Conservation (phyloP, 2,329 filamentous ascomycete genomes). For the Graphilbum fragrans region DNA sequence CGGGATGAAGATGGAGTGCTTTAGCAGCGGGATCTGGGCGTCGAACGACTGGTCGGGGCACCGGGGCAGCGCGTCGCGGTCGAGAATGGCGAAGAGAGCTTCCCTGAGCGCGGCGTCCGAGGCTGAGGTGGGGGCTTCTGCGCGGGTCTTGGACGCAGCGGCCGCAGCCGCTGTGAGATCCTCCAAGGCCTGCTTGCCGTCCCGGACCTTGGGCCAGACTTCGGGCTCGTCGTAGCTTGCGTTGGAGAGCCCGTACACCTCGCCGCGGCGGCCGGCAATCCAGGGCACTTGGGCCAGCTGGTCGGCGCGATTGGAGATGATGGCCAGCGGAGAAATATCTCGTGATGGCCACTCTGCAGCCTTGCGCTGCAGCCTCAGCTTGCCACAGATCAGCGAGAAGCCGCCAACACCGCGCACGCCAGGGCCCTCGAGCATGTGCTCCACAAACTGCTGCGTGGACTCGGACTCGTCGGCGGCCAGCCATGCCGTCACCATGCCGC, state of each 20-base stretch:
- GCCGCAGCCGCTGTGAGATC: constrained; percentile 15
- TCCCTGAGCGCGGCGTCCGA: constrained; percentile 36
- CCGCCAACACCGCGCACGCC: constrained; percentile 51
- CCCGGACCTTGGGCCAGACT: constrained; percentile 49
- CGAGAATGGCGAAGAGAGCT: constrained; percentile 40
- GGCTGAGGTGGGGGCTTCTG: neutral
- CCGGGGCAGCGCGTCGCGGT: constrained; percentile 42
- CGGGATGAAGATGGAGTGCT: constrained; percentile 50
- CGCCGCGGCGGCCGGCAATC: constrained; percentile 35
- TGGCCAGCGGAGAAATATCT: constrained; percentile 37
- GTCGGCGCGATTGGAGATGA: constrained; percentile 50
- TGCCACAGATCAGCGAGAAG: constrained; percentile 55
- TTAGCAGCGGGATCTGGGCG: constrained; percentile 39
- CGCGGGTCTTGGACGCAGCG: neutral
- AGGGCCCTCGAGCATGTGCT: constrained; percentile 36
- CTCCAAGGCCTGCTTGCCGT: constrained; percentile 34
- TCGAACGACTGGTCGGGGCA: constrained; percentile 31
- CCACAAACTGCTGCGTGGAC: constrained; percentile 36
- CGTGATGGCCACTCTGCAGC: constrained; percentile 2
- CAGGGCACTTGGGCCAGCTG: constrained; percentile 42
- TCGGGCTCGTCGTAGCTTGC: constrained; percentile 39
- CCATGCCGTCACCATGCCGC: constrained; percentile 53
- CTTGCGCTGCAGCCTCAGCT: constrained; percentile 22
- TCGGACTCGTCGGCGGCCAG: constrained; percentile 36
- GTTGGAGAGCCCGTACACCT: constrained; percentile 51